Evolutionary conservation across 1,139 yeast genomes (phyloP).

Genomic region (Debaryomyces fabryi): DNA sequence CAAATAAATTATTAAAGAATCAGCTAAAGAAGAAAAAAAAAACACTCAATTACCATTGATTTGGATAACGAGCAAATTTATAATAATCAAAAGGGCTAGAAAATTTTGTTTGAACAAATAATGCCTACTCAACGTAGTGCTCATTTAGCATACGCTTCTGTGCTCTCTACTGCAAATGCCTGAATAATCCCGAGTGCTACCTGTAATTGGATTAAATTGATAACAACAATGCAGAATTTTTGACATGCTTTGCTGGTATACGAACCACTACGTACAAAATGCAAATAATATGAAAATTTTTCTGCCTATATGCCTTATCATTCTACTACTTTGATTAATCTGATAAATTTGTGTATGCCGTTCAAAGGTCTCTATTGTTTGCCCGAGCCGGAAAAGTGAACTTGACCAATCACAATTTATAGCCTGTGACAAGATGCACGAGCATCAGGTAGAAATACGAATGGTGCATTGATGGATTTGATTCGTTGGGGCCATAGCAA

Average conservation of each 20-base stretch:
- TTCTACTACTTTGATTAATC: not conserved
- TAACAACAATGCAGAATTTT: not conserved
- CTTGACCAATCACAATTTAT: not conserved
- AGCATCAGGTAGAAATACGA: not conserved
- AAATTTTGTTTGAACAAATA: not conserved
- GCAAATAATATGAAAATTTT: slow-evolving; percentile 2
- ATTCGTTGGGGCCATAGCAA: not conserved
- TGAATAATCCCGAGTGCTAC: not conserved
- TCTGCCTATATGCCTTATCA: slow-evolving; percentile 4
- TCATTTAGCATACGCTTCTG: not conserved
- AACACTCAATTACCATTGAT: slow-evolving; percentile 6
- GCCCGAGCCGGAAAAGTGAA: not conserved
- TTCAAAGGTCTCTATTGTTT: not conserved
- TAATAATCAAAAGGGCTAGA: not conserved
- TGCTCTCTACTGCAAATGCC: not conserved
- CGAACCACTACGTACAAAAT: slow-evolving; percentile 2
- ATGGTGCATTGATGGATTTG: not conserved
- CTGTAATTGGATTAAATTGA: slow-evolving; percentile 3
- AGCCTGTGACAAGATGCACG: not conserved
- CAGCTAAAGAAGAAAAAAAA: slow-evolving; percentile 16
- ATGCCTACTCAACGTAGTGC: not conserved
- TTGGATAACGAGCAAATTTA: slow-evolving; percentile 9
- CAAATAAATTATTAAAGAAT: slow-evolving; percentile 13
- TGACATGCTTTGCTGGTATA: not conserved
- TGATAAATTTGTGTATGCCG: not conserved